These are phyloP conservation scores for Angomonas deanei DNA, from an alignment of 208 protist genomes.

Conservation along the genomic window DNA sequence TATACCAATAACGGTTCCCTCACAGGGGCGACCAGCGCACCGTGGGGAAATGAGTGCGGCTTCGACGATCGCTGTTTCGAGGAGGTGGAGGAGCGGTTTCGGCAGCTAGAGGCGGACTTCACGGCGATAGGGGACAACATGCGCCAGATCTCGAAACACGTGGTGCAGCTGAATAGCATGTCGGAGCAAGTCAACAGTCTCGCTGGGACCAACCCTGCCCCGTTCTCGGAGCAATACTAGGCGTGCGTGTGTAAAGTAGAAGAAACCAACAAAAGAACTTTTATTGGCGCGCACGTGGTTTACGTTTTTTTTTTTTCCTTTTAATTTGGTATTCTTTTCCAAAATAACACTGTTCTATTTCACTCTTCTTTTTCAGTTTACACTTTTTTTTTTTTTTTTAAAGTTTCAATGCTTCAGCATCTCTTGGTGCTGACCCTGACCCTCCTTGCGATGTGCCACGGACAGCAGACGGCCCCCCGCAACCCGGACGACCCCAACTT, in stretches of 20 bases:
- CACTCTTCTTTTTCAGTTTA: background rate
- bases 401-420: background rate
- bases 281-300: background rate
- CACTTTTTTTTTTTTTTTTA: slow-evolving; percentile 6
- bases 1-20: background rate
- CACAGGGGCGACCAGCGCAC: background rate
- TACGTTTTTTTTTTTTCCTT: slow-evolving; percentile 8
- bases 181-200: slow-evolving; percentile 57
- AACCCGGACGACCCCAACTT: slow-evolving; percentile 10
- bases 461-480: too few relatives aligned
- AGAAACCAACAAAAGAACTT: background rate
- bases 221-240: background rate
- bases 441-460: slow-evolving; percentile 10
- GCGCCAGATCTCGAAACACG: slow-evolving; percentile 71
- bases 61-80: slow-evolving; percentile 73
- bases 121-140: slow-evolving; percentile 64
- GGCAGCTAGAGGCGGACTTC: slow-evolving; percentile 69
- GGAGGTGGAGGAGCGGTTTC: slow-evolving; percentile 67
- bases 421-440: background rate
- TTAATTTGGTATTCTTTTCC: background rate
- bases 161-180: slow-evolving; percentile 80
- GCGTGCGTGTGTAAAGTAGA: background rate
- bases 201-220: background rate
- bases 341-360: slow-evolving; percentile 2
- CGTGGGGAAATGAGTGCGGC: slow-evolving; percentile 31